Conservation (phyloP, 1,284 basidiomycete genomes). For the Ganoderma leucocontextum region DNA sequence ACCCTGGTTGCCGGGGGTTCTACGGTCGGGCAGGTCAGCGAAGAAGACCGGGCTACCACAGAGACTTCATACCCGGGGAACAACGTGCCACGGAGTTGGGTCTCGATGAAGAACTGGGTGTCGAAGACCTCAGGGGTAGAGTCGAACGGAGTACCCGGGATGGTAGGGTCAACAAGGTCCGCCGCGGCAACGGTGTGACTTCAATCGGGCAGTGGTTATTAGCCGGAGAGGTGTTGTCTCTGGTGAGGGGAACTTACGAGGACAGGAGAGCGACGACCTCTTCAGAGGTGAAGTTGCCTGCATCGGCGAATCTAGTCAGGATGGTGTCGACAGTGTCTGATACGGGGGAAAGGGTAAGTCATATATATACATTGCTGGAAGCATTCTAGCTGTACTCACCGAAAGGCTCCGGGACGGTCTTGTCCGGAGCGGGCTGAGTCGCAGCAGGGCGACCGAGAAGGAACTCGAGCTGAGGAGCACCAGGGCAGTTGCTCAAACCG, state of each 20-base stretch:
- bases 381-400: not conserved
- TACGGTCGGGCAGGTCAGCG: slow-evolving; percentile 29
- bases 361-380: not conserved
- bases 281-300: slow-evolving; percentile 38
- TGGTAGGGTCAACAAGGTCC: slow-evolving; percentile 37
- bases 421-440: slow-evolving; percentile 42
- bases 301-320: slow-evolving; percentile 51
- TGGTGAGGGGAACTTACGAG: slow-evolving; percentile 24
- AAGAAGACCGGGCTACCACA: not conserved
- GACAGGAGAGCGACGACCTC: slow-evolving; percentile 51
- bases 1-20: slow-evolving; percentile 36
- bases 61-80: slow-evolving; percentile 40
- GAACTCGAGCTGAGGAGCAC: slow-evolving; percentile 49
- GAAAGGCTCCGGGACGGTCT: slow-evolving; percentile 48
- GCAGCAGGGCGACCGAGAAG: slow-evolving; percentile 39
- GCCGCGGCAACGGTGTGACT: slow-evolving; percentile 47
- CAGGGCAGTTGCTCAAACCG: slow-evolving; percentile 50
- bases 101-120: slow-evolving; percentile 50
- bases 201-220: not conserved
- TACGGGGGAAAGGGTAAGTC: not conserved
- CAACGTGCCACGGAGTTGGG: slow-evolving; percentile 43
- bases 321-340: slow-evolving; percentile 46
- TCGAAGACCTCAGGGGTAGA: slow-evolving; percentile 48
- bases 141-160: slow-evolving; percentile 47
- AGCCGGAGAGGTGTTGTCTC: not conserved